Evolutionary conservation across 2,329 filamentous ascomycete genomes (phyloP).

Genomic region (Fusarium nurragi): DNA sequence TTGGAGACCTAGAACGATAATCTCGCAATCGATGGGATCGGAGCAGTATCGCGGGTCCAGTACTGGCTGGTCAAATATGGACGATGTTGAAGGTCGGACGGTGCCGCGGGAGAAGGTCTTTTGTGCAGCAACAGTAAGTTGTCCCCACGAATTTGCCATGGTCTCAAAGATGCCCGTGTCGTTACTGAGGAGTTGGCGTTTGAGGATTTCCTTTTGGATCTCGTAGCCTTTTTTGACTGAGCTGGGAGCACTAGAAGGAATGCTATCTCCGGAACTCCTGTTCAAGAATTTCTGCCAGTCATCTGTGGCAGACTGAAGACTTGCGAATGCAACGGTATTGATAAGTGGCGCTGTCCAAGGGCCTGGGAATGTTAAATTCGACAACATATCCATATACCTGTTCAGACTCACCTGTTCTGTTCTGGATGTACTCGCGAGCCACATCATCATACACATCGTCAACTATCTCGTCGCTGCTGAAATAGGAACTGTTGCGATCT

Average conservation of each 20-base stretch:
- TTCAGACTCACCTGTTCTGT: conserved; percentile 6
- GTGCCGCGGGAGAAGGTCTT: conserved; percentile 24
- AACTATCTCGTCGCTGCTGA: conserved; percentile 6
- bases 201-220: conserved; percentile 8
- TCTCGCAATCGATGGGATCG: conserved; percentile 21
- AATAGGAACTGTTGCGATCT: conserved; percentile 19
- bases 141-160: conserved; percentile 17
- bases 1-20: conserved; percentile 22
- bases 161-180: conserved; percentile 24
- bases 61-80: conserved; percentile 9
- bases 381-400: too few species aligned
- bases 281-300: conserved; percentile 6
- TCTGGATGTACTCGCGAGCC: conserved; percentile 4
- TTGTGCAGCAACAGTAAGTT: conserved; percentile 22
- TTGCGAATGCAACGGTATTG: conserved; percentile 17
- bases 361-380: background rate
- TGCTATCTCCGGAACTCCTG: background rate
- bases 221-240: conserved; percentile 16
- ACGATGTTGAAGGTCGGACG: background rate
- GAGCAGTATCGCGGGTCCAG: conserved; percentile 27
- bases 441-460: conserved; percentile 16
- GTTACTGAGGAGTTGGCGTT: background rate
- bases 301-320: conserved; percentile 1
- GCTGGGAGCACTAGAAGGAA: background rate
- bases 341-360: conserved; percentile 27